Evolutionary conservation across 192 early-diverging fungal species (phyloP), one percentile per base, ranked within the genome.

Genomic region (Chytriomyces confervae): DNA sequence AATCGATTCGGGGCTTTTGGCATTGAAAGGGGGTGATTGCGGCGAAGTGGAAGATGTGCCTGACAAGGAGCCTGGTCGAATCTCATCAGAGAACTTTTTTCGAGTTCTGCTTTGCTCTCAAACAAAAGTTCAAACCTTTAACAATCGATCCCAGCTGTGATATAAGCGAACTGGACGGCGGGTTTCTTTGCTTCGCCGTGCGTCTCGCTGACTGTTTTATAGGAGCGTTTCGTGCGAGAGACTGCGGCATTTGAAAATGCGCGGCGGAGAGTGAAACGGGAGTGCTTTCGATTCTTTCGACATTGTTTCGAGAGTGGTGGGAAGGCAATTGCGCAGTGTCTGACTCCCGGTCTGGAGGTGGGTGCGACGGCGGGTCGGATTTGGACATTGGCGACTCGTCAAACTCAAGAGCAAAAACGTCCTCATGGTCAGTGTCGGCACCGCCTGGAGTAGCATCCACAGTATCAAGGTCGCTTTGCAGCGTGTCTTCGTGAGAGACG

Each of bases 81-180:
- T 57, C n/a, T n/a, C 20, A 57, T 36, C 36, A 20, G 53, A 0
- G 20, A 20, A 20, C 20, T 57, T 18, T 57, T 57, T 3, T 0
- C 0, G 3, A n/a, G n/a, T n/a, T 57, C 18, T 18, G 53, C 11
- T 1, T 20, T 57, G 0, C 13, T n/a, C 27, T 68, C 2, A 47
- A 64, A 29, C 27, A 3, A 64, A 16, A 6, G 0, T 4, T 7
- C 5, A n/a, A 16, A 74, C 72, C 72, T 75, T 75, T 75, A 7
- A 75, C 72, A 8, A 75, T 46, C 7, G 72, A 43, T 8, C 72
- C 72, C 9, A 75, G 36, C 23, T 75, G 57, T 10, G 72, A 75
- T 23, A 75, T 61, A 20, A 75, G 24, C 4, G 72, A 75, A 16
- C 11, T 11, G 23, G n/a, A 11, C 0, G 62, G 9, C 4, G 63